These are phyloP conservation scores for Scutellaria baicalensis DNA, from an alignment of 257 asterid genomes.

Conservation along the genomic window DNA sequence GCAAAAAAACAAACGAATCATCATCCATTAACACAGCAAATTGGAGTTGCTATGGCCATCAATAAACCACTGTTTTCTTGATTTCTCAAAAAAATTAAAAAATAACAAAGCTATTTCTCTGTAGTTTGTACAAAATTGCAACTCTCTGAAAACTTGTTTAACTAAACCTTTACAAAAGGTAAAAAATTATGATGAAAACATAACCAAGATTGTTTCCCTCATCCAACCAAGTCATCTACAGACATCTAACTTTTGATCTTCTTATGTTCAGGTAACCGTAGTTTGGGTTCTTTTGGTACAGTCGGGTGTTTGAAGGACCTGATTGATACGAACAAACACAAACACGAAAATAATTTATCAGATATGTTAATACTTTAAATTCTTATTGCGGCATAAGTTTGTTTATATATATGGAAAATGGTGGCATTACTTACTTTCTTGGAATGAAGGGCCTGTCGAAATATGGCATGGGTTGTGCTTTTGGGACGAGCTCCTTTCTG, in stretches of 20 bases:
- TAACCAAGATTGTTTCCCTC: not conserved
- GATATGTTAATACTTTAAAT: not conserved
- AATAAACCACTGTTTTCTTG: too few species aligned
- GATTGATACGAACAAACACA: not conserved
- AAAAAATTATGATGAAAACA: not conserved
- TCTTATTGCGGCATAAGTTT: not conserved
- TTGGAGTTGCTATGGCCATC: too few species aligned
- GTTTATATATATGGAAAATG: not conserved
- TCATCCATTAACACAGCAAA: too few species aligned
- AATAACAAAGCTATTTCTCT: not conserved
- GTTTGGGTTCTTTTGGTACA: constrained; percentile 54
- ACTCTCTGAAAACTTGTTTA: not conserved
- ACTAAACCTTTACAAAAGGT: constrained; percentile 9
- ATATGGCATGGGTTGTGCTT: constrained; percentile 80
- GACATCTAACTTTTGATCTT: constrained; percentile 38
- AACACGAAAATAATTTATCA: not conserved
- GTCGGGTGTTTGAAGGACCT: constrained; percentile 45
- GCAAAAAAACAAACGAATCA: too few species aligned
- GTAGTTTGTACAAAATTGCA: not conserved
- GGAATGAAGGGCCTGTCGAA: constrained; percentile 75
- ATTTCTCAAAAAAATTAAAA: not conserved
- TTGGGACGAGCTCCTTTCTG: constrained; percentile 71
- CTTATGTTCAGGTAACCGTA: constrained; percentile 41
- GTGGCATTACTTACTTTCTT: constrained; percentile 40
- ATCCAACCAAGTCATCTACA: constrained; percentile 19